Conservation (phyloP, 2,329 filamentous ascomycete genomes). For the Penicillium sp. region DNA sequence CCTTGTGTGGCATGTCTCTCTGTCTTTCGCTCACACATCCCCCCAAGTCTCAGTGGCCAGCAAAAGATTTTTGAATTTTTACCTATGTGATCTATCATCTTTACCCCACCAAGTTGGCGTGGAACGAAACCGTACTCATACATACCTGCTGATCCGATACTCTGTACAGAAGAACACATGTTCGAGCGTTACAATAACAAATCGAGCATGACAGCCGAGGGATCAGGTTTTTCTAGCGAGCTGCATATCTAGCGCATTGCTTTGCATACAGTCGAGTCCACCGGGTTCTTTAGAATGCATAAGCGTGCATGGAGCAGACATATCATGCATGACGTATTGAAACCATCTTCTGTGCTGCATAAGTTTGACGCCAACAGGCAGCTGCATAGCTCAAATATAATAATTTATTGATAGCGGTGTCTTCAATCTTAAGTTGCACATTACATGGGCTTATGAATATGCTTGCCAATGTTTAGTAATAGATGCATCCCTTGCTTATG, state of each 20-base stretch:
- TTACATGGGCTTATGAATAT: no score
- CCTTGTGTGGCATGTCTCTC: no score
- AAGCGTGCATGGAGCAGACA: not conserved
- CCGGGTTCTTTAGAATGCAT: not conserved
- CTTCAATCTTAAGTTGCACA: not conserved
- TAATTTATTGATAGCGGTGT: not conserved
- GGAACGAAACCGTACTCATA: not conserved
- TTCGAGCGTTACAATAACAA: not conserved
- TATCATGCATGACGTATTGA: slow-evolving; percentile 1
- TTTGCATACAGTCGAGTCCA: not conserved
- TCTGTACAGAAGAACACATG: not conserved
- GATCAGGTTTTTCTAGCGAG: not conserved
- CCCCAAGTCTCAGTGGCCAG: not conserved
- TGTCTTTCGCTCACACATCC: no score
- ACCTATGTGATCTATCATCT: not conserved
- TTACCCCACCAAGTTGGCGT: not conserved
- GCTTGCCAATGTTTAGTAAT: not conserved
- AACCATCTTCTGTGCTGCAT: not conserved
- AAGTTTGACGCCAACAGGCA: not conserved
- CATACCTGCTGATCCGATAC: not conserved
- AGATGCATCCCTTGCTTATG: not conserved
- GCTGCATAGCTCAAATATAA: not conserved
- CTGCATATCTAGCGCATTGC: not conserved
- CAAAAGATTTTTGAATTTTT: not conserved
- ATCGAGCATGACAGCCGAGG: not conserved